Evolutionary conservation across 2,329 filamentous ascomycete species (phyloP).

Genomic region (Cladorrhinum sp.): DNA sequence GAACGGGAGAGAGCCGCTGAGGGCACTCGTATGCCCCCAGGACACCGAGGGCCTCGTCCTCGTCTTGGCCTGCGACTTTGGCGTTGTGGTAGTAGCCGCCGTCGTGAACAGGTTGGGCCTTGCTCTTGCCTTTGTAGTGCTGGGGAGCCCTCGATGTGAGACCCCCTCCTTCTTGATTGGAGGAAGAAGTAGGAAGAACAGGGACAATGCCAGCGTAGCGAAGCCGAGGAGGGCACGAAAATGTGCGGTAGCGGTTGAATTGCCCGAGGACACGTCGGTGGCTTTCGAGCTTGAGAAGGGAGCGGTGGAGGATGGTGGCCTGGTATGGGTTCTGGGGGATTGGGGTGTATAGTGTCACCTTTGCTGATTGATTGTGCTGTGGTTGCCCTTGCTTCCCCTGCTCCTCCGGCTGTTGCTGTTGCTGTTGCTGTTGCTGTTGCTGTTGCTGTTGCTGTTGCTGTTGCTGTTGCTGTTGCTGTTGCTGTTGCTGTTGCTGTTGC

Average conservation of each 20-base stretch:
- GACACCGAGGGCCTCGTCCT: no score
- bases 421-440: background rate
- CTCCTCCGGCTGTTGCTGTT: background rate
- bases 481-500: background rate
- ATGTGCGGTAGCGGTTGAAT: background rate
- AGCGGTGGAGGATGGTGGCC: background rate
- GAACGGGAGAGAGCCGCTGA: no score
- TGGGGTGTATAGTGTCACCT: background rate
- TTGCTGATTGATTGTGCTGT: no score
- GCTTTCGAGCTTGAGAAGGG: background rate
- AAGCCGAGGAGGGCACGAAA: background rate
- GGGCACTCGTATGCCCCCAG: no score
- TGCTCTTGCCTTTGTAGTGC: no score
- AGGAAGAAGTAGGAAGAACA: no score
- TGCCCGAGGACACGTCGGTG: background rate
- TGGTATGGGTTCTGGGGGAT: background rate
- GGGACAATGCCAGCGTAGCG: no score
- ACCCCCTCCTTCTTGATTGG: no score
- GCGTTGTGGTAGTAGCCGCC: no score
- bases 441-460: background rate
- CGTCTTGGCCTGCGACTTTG: no score
- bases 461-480: background rate
- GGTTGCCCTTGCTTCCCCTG: background rate
- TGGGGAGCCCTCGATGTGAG: no score
- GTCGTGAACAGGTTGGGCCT: no score